Evolutionary conservation across 495 filamentous ascomycete species (phyloP).

Genomic region (Cercophora samala): DNA sequence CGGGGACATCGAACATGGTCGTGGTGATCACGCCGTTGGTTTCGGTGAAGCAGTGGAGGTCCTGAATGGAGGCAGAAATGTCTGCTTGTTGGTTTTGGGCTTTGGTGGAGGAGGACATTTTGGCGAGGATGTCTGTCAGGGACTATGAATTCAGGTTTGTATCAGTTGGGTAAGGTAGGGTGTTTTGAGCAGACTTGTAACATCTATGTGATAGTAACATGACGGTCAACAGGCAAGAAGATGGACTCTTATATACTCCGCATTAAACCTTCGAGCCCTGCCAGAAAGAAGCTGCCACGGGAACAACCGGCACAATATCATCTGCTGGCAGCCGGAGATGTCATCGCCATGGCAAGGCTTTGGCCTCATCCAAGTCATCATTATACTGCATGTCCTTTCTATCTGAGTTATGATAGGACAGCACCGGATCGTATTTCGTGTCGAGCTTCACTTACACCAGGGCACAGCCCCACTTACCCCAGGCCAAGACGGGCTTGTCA

Average conservation of each 20-base stretch:
- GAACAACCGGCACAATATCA: neutral
- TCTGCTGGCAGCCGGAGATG: neutral
- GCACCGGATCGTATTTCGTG: neutral
- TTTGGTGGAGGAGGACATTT: constrained; percentile 22
- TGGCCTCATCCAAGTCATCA: neutral
- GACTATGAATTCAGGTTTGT: too few relatives aligned
- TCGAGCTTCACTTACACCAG: neutral
- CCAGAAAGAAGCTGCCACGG: neutral
- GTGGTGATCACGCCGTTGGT: constrained; percentile 57
- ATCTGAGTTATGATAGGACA: neutral
- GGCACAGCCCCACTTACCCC: neutral
- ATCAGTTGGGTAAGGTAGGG: too few relatives aligned
- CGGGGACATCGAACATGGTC: constrained; percentile 53
- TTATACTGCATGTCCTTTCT: neutral
- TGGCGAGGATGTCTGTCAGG: neutral
- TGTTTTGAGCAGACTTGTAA: too few relatives aligned
- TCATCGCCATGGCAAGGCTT: neutral
- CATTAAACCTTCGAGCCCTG: neutral
- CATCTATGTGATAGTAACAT: too few relatives aligned
- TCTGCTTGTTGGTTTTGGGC: constrained; percentile 23
- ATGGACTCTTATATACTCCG: too few relatives aligned
- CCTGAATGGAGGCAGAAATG: constrained; percentile 36
- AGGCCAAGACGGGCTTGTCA: neutral
- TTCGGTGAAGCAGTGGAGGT: constrained; percentile 57
- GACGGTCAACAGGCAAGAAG: too few relatives aligned